phyloP scores from a whole-genome alignment of 192 early-diverging fungal genomes.

The Coemansia reversa region DNA sequence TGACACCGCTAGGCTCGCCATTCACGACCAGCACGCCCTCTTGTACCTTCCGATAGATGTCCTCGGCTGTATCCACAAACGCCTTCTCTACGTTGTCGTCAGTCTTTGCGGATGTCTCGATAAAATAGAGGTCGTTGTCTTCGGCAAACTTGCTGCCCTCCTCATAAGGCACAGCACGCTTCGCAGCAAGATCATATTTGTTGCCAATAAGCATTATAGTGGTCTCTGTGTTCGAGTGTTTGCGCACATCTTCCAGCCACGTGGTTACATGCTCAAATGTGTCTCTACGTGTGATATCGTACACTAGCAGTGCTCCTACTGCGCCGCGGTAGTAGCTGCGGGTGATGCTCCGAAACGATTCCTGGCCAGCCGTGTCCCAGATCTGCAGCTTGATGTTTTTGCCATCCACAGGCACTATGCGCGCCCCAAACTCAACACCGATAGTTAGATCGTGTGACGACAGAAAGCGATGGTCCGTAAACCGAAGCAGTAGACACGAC shows the following conservation, averaged over 20 bases:
- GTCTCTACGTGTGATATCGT: slow-evolving; percentile 80
- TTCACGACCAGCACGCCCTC: slow-evolving; percentile 70
- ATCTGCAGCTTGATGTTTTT: slow-evolving; percentile 90
- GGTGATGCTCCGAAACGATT: slow-evolving; percentile 83
- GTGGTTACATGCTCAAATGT: slow-evolving; percentile 74
- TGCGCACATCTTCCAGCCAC: slow-evolving; percentile 85
- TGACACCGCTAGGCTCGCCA: slow-evolving; percentile 64
- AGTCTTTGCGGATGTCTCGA: slow-evolving; percentile 90
- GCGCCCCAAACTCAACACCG: slow-evolving; percentile 82
- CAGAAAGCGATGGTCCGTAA: slow-evolving; percentile 79
- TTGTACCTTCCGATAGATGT: slow-evolving; percentile 80
- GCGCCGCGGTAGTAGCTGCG: slow-evolving; percentile 82
- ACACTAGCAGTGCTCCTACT: slow-evolving; percentile 76
- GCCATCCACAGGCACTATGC: slow-evolving; percentile 70
- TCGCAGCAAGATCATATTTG: slow-evolving; percentile 84
- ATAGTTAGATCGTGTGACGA: slow-evolving; percentile 81
- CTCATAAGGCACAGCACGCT: slow-evolving; percentile 76
- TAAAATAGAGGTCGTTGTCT: slow-evolving; percentile 82
- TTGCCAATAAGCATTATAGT: slow-evolving; percentile 90
- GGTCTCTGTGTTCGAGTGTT: slow-evolving; percentile 87
- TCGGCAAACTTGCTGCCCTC: slow-evolving; percentile 87
- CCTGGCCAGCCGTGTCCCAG: slow-evolving; percentile 92
- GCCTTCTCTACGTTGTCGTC: slow-evolving; percentile 82
- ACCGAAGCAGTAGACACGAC: slow-evolving; percentile 77
- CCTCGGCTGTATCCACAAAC: slow-evolving; percentile 75